Conservation (phyloP, 805 yeast species). For the Barnettozyma siamensis region DNA sequence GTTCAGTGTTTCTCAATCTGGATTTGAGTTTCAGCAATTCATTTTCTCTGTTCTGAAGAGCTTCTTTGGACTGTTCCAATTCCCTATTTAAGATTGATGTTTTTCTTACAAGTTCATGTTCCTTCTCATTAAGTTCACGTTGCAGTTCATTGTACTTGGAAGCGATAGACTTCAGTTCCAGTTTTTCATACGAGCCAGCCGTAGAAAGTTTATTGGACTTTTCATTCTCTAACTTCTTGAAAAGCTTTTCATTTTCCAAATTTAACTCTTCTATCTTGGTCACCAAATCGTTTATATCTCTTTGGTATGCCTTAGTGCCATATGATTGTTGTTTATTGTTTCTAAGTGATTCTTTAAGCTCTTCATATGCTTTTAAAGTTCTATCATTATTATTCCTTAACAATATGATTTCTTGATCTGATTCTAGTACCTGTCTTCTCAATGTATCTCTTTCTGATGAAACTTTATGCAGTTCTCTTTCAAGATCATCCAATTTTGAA, state of each 20-base stretch:
- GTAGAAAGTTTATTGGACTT: conserved; percentile 14
- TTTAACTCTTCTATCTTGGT: conserved; percentile 32
- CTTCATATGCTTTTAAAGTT: conserved; percentile 21
- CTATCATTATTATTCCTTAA: conserved; percentile 29
- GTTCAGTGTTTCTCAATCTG: conserved; percentile 30
- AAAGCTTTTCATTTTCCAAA: conserved; percentile 31
- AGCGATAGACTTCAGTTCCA: conserved; percentile 35
- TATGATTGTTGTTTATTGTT: conserved; percentile 1
- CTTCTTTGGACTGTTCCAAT: conserved; percentile 18
- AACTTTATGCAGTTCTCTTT: conserved; percentile 20
- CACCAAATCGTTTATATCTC: conserved; percentile 23
- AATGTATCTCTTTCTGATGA: conserved; percentile 25
- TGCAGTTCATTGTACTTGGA: conserved; percentile 30
- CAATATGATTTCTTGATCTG: conserved; percentile 20
- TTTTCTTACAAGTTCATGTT: conserved; percentile 16
- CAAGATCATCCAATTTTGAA: conserved; percentile 23
- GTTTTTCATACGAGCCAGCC: conserved; percentile 26
- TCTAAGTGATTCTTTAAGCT: conserved; percentile 13
- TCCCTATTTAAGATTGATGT: conserved; percentile 18
- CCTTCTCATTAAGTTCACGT: conserved; percentile 22
- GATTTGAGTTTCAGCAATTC: conserved; percentile 30
- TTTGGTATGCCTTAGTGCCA: conserved; percentile 25
- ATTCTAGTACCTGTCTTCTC: conserved; percentile 14
- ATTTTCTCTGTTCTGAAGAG: conserved; percentile 32
- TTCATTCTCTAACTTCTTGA: conserved; percentile 32